Conservation (phyloP, 176 grass and related monocot genomes). For the Carex littledalei region DNA sequence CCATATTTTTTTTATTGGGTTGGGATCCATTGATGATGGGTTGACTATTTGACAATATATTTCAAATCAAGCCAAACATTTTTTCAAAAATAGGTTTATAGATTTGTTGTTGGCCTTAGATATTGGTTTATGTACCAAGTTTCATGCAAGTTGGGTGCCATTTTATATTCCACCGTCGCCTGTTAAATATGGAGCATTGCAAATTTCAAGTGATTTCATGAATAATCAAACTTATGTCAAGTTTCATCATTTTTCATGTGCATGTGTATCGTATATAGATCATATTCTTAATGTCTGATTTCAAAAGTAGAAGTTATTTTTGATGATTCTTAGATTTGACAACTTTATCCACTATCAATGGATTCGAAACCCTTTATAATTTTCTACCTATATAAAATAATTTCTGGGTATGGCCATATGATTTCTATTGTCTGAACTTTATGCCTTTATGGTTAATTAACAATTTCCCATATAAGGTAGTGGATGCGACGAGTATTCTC, state of each 20-base stretch:
- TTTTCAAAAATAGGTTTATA: not conserved
- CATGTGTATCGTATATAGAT: not conserved
- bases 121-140: not conserved
- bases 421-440: not conserved
- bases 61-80: not conserved
- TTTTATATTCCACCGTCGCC: too few relatives aligned
- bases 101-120: not conserved
- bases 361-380: not conserved
- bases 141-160: not conserved
- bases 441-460: not conserved
- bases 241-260: not conserved
- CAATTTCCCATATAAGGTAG: conserved; percentile 22
- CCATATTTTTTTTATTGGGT: not conserved
- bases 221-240: not conserved
- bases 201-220: not conserved
- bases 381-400: not conserved
- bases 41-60: not conserved
- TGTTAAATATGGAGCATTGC: not conserved
- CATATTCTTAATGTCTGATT: not conserved
- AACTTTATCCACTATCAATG: not conserved
- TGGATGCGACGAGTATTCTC: conserved; percentile 27
- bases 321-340: not conserved
- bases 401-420: too few relatives aligned
- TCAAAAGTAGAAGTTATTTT: not conserved
- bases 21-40: not conserved